Evolutionary conservation across 495 filamentous ascomycete species (phyloP).

Genomic region (Daldinia decipiens): DNA sequence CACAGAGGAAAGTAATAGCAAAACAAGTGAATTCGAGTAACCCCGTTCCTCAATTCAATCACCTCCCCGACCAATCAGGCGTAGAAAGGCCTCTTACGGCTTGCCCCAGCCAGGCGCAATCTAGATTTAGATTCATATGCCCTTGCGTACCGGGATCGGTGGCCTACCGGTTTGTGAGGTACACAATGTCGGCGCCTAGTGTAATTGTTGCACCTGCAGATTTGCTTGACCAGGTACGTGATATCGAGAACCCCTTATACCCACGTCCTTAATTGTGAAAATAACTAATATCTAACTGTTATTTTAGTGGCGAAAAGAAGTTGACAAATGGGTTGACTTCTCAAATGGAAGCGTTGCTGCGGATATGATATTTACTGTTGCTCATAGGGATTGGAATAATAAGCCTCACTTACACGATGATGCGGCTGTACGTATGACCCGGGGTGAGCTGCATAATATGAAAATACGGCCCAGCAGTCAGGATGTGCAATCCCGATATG

Average conservation of each 20-base stretch:
- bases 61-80: too few relatives aligned
- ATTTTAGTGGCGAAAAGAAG: slow-evolving; percentile 2
- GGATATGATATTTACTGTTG: background rate
- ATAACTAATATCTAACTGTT: background rate
- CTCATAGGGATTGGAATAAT: background rate
- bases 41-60: background rate
- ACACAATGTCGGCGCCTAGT: background rate
- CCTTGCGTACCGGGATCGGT: slow-evolving; percentile 1
- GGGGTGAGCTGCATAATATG: too few relatives aligned
- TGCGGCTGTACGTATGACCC: too few relatives aligned
- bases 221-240: background rate
- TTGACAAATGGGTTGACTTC: slow-evolving; percentile 1
- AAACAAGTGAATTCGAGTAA: background rate
- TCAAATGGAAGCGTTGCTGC: background rate
- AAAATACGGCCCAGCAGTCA: too few relatives aligned
- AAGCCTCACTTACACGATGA: background rate
- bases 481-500: too few relatives aligned
- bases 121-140: slow-evolving; percentile 4
- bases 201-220: background rate
- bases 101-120: slow-evolving; percentile 11
- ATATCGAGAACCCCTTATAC: background rate
- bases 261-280: background rate
- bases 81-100: background rate
- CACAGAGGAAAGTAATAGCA: too few relatives aligned
- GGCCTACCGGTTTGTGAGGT: background rate